phyloP scores from a whole-genome alignment of 2,329 filamentous ascomycete genomes.

The Penicillium sclerotiorum region DNA sequence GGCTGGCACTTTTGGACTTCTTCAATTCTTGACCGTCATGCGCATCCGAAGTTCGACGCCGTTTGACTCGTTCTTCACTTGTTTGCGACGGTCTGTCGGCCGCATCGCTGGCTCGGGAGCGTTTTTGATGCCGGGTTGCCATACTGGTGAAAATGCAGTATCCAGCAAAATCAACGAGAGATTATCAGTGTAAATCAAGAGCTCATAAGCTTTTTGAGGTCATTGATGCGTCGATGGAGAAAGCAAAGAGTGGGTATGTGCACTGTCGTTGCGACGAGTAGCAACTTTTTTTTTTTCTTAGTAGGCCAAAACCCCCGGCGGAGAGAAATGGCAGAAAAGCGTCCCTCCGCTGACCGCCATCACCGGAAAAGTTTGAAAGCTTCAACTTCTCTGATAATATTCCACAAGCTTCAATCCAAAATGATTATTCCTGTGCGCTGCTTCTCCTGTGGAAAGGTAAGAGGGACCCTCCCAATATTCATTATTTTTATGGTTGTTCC shows the following conservation, averaged over 20 bases:
- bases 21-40: conserved; percentile 17
- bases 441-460: conserved; percentile 98
- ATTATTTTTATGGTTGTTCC: conserved; percentile 7
- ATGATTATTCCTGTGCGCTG: conserved; percentile 99
- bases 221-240: no score
- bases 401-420: conserved; percentile 5
- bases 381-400: conserved; percentile 1
- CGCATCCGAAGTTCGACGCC: conserved; percentile 32
- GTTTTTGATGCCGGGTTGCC: conserved; percentile 30
- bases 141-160: no score
- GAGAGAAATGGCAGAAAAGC: conserved; percentile 20
- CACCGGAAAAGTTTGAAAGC: conserved; percentile 19
- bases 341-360: conserved; percentile 9
- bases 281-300: conserved; percentile 25
- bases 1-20: conserved; percentile 29
- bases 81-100: conserved; percentile 23
- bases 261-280: no score
- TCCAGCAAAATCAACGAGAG: no score
- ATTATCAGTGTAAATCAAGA: no score
- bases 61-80: conserved; percentile 32
- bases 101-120: conserved; percentile 33
- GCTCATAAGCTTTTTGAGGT: no score
- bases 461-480: conserved; percentile 12
- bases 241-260: no score
- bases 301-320: conserved; percentile 17